Percentiles rank a stretch among this genome's conserved stretches.
These are phyloP conservation scores for Talaromyces adpressus DNA, from an alignment of 495 filamentous ascomycete species.

Conservation along the genomic window DNA sequence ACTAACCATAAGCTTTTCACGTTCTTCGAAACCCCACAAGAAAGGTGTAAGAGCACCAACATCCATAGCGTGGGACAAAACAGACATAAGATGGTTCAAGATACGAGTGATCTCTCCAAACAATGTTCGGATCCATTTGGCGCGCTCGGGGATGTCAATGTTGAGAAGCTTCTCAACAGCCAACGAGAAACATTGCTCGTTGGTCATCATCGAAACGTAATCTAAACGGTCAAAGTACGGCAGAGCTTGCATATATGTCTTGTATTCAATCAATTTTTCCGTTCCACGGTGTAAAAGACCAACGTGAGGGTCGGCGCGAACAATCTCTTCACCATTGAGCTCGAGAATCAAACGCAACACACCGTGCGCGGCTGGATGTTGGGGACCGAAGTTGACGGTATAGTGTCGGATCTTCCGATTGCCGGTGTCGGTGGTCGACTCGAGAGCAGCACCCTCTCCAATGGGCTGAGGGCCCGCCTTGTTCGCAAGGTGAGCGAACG, in stretches of 20 bases:
- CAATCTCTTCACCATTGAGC: constrained; percentile 94
- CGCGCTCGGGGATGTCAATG: constrained; percentile 89
- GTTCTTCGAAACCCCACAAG: constrained; percentile 99
- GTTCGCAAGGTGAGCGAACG: constrained; percentile 46
- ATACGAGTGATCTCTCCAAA: constrained; percentile 95
- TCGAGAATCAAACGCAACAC: constrained; percentile 97
- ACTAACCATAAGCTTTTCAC: constrained; percentile 97
- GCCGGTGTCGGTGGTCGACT: constrained; percentile 42
- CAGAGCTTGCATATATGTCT: constrained; percentile 95
- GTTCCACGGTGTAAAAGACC: constrained; percentile 94
- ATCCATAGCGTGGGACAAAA: constrained; percentile 98
- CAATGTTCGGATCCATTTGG: constrained; percentile 94
- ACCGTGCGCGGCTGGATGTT: constrained; percentile 98
- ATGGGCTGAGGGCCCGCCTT: constrained; percentile 32
- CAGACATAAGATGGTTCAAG: constrained; percentile 96
- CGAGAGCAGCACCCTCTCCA: constrained; percentile 36
- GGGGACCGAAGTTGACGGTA: constrained; percentile 99
- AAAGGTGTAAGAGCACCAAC: constrained; percentile 98
- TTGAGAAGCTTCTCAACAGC: constrained; percentile 98
- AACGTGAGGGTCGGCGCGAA: constrained; percentile 94
- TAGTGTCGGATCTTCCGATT: constrained; percentile 94
- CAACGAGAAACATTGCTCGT: constrained; percentile 94
- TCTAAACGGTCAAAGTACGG: constrained; percentile 99
- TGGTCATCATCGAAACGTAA: constrained; percentile 99
- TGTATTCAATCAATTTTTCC: constrained; percentile 99